A percentile compares a stretch with the other conserved stretches of the same genome.
Conservation (phyloP, 331 rosid genomes). For the Telfairia occidentalis region DNA sequence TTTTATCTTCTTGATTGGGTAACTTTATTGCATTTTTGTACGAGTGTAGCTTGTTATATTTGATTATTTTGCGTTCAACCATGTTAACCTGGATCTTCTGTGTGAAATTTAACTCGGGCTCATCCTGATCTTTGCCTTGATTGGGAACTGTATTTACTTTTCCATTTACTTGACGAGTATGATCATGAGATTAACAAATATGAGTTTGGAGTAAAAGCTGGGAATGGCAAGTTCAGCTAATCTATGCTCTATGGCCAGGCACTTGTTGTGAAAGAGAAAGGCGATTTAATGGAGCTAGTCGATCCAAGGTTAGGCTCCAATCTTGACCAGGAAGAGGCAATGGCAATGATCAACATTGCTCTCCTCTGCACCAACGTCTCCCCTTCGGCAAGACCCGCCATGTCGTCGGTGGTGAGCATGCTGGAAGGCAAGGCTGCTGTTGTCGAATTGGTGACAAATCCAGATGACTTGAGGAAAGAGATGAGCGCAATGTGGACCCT, state of each 20-base stretch:
- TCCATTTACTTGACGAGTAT: neutral
- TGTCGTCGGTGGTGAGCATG: slow-evolving; percentile 30
- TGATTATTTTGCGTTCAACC: neutral
- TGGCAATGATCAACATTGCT: slow-evolving; percentile 30
- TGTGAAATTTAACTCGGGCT: too few relatives aligned
- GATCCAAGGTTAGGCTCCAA: slow-evolving; percentile 23
- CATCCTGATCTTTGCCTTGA: too few relatives aligned
- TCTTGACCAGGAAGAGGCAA: slow-evolving; percentile 24
- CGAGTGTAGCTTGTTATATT: neutral
- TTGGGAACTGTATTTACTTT: too few relatives aligned
- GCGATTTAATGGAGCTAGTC: slow-evolving; percentile 21
- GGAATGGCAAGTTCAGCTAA: too few relatives aligned
- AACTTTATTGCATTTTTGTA: neutral
- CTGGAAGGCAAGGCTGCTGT: slow-evolving; percentile 21
- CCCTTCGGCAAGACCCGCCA: slow-evolving; percentile 27
- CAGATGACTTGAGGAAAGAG: slow-evolving; percentile 7
- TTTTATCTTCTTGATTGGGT: slow-evolving; percentile 9
- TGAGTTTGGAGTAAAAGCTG: too few relatives aligned
- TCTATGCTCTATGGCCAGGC: slow-evolving; percentile 24
- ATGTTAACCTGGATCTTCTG: too few relatives aligned
- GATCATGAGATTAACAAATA: neutral
- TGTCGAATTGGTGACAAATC: slow-evolving; percentile 16
- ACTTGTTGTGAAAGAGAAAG: slow-evolving; percentile 20
- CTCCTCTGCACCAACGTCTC: slow-evolving; percentile 32
- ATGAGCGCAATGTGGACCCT: neutral